phyloP scores from a whole-genome alignment of 2,329 filamentous ascomycete genomes.

The Didymella exigua region DNA sequence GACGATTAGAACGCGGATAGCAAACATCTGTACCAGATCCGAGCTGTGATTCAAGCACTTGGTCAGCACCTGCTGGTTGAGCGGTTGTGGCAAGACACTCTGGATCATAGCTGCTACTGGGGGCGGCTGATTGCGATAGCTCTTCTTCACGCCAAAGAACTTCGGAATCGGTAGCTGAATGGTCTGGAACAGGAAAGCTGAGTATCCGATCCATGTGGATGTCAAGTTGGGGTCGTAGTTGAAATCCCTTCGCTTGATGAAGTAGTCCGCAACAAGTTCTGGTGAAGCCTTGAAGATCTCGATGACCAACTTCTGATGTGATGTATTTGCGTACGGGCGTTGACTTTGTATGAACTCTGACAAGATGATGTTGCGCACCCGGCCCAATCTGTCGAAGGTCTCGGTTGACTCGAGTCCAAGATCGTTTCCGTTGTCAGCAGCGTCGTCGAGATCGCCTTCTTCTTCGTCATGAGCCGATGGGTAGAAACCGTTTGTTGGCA shows the following conservation, averaged over 20 bases:
- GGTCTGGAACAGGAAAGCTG: conserved; percentile 82
- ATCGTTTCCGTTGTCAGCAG: conserved; percentile 59
- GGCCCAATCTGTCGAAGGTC: conserved; percentile 72
- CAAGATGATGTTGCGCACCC: conserved; percentile 79
- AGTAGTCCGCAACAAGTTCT: conserved; percentile 88
- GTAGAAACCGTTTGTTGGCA: conserved; percentile 83
- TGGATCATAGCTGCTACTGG: conserved; percentile 80
- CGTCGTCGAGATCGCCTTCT: conserved; percentile 44
- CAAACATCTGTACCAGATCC: conserved; percentile 82
- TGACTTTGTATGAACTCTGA: conserved; percentile 79
- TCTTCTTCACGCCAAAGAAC: conserved; percentile 70
- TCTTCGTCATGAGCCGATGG: conserved; percentile 71
- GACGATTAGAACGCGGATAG: conserved; percentile 76
- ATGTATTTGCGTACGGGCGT: conserved; percentile 79
- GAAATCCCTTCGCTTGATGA: conserved; percentile 75
- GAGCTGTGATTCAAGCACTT: conserved; percentile 80
- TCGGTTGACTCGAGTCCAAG: conserved; percentile 72
- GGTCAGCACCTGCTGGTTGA: conserved; percentile 78
- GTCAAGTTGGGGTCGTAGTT: conserved; percentile 90
- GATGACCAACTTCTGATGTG: conserved; percentile 81
- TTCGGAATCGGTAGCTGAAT: conserved; percentile 75
- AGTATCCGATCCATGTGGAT: conserved; percentile 93
- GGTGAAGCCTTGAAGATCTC: conserved; percentile 81
- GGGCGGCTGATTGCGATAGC: conserved; percentile 72
- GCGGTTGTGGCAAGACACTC: conserved; percentile 80